These are phyloP conservation scores for Urostyla sp. DNA, from an alignment of 73 alveolate species.

Conservation along the genomic window DNA sequence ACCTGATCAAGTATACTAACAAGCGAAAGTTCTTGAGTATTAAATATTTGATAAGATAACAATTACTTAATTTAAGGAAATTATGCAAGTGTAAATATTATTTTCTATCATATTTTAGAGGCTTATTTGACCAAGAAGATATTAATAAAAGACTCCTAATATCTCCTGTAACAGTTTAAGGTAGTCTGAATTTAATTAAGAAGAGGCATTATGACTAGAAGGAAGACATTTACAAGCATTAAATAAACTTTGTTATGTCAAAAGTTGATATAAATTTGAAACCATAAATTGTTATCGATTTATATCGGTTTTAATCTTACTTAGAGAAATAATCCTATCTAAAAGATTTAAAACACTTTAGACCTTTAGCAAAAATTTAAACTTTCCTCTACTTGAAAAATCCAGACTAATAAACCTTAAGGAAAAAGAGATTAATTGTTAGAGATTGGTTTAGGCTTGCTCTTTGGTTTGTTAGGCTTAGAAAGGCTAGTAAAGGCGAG, in stretches of 20 bases:
- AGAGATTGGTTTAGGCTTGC: conserved; percentile 59
- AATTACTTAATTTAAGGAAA: conserved; percentile 29
- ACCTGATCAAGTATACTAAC: conserved; percentile 46
- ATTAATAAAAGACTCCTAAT: background rate
- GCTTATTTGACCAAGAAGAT: background rate
- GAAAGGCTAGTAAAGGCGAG: conserved; percentile 39
- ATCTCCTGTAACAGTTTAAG: conserved; percentile 21
- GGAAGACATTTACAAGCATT: conserved; percentile 37
- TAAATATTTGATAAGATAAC: conserved; percentile 53
- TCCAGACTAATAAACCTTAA: conserved; percentile 7
- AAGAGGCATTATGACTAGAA: background rate
- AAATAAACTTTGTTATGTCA: conserved; percentile 11
- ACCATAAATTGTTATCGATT: conserved; percentile 20
- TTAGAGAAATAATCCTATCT: conserved; percentile 32
- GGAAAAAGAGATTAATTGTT: conserved; percentile 32
- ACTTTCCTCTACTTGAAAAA: conserved; percentile 15
- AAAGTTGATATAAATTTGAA: background rate
- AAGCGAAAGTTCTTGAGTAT: conserved; percentile 25
- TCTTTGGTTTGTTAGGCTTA: conserved; percentile 59
- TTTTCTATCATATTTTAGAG: conserved; percentile 1
- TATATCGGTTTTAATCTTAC: conserved; percentile 14
- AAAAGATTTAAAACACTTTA: conserved; percentile 20
- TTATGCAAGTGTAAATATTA: conserved; percentile 49
- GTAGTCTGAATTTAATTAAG: background rate
- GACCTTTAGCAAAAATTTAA: conserved; percentile 27